Conservation (phyloP, 768 basidiomycete genomes). For the Suillus fuscotomentosus region DNA sequence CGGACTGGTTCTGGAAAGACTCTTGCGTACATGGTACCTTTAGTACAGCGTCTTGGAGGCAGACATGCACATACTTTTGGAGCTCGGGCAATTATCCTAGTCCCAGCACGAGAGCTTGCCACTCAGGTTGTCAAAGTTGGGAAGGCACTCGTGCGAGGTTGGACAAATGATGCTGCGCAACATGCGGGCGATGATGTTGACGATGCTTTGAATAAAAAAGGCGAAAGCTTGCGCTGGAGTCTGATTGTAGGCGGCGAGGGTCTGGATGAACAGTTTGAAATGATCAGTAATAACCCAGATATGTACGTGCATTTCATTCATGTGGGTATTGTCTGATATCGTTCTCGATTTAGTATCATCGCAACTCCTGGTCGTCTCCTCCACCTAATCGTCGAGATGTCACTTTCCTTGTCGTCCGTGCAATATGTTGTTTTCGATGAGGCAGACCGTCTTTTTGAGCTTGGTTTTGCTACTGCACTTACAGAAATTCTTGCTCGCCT, state of each 20-base stretch:
- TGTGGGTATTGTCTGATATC: constrained; percentile 10
- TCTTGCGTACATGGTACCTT: constrained; percentile 91
- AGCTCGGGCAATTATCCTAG: constrained; percentile 81
- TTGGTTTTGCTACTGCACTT: constrained; percentile 93
- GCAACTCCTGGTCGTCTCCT: constrained; percentile 97
- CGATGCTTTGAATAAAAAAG: constrained; percentile 44
- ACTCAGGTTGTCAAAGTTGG: constrained; percentile 93
- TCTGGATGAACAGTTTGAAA: constrained; percentile 94
- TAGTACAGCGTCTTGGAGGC: constrained; percentile 83
- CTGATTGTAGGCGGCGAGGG: constrained; percentile 95
- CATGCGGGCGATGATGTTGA: constrained; percentile 68
- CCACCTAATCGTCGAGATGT: constrained; percentile 98
- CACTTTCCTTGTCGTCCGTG: constrained; percentile 80
- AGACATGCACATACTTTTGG: constrained; percentile 79
- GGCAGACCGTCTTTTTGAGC: constrained; percentile 97
- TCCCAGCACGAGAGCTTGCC: constrained; percentile 93
- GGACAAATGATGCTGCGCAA: constrained; percentile 55
- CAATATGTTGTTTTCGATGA: constrained; percentile 97
- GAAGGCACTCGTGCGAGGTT: constrained; percentile 87
- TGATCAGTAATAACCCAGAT: constrained; percentile 93
- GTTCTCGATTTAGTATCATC: constrained; percentile 65
- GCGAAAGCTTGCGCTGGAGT: constrained; percentile 80
- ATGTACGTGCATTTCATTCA: constrained; percentile 57
- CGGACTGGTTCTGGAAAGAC: constrained; percentile 98
- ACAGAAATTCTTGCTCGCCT: constrained; percentile 91